Percentiles rank a stretch among this genome's conserved stretches.
Conservation (phyloP, 805 yeast species). For the Metahyphopichia silvanorum region DNA sequence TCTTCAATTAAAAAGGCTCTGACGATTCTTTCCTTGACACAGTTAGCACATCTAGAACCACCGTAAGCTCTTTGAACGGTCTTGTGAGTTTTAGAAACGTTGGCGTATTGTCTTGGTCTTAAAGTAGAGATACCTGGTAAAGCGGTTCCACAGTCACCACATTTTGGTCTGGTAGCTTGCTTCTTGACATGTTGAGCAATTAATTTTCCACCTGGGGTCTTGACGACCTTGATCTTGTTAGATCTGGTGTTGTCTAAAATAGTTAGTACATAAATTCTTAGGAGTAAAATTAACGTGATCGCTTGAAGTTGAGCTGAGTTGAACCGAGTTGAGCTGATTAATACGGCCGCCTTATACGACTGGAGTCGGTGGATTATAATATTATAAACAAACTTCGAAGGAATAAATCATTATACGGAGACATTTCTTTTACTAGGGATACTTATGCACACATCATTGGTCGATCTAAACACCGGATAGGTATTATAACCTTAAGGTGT, state of each 20-base stretch:
- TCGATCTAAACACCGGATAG: too few species aligned
- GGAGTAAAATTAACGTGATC: too few species aligned
- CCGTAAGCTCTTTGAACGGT: conserved; percentile 99
- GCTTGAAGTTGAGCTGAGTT: too few species aligned
- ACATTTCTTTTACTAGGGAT: too few species aligned
- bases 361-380: too few species aligned
- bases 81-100: conserved; percentile 93
- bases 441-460: too few species aligned
- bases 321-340: too few species aligned
- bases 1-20: conserved; percentile 99
- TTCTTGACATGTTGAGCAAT: conserved; percentile 97
- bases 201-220: conserved; percentile 99
- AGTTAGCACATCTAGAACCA: conserved; percentile 97
- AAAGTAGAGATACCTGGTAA: conserved; percentile 87
- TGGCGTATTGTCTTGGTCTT: conserved; percentile 98
- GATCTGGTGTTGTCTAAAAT: conserved; percentile 95
- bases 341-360: too few species aligned
- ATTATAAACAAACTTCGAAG: too few species aligned
- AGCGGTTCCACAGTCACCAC: conserved; percentile 84
- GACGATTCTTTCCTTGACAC: conserved; percentile 98
- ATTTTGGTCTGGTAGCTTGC: conserved; percentile 80
- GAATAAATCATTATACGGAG: too few species aligned
- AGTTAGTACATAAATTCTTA: conserved; percentile 7
- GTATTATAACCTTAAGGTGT: too few species aligned
- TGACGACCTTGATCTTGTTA: conserved; percentile 98